Evolutionary conservation across 345 rosid genomes (phyloP).

Genomic region (Arabis hirsuta): DNA sequence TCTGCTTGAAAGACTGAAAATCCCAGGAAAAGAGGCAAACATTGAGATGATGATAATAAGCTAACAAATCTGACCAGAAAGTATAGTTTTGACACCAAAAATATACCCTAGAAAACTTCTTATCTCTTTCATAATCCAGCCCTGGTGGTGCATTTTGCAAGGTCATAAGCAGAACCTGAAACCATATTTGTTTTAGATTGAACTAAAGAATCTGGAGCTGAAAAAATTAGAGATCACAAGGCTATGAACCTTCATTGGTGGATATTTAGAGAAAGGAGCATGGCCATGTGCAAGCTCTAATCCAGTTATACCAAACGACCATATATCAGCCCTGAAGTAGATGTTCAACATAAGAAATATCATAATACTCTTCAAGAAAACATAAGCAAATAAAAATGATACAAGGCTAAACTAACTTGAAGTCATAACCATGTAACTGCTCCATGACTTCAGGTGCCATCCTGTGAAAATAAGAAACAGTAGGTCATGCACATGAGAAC

Average conservation of each 20-base stretch:
- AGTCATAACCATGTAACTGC: conserved; percentile 96
- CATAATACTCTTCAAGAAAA: conserved; percentile 7
- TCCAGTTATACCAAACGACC: conserved; percentile 99
- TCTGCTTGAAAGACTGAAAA: conserved; percentile 94
- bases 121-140: conserved; percentile 94
- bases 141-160: conserved; percentile 99
- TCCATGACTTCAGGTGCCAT: conserved; percentile 99
- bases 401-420: conserved; percentile 65
- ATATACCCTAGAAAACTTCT: conserved; percentile 87
- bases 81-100: conserved; percentile 25
- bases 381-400: conserved; percentile 21
- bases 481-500: conserved; percentile 14
- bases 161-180: conserved; percentile 97
- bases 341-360: conserved; percentile 43
- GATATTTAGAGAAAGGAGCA: conserved; percentile 98
- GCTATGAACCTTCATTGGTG: conserved; percentile 91
- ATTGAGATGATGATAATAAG: conserved; percentile 16
- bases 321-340: conserved; percentile 87
- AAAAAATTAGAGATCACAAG: conserved; percentile 12
- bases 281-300: conserved; percentile 99
- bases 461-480: conserved; percentile 53
- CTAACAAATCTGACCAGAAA: conserved; percentile 8
- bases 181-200: conserved; percentile 40
- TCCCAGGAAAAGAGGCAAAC: conserved; percentile 32
- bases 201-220: conserved; percentile 23